Base-by-base conservation (phyloP, 2,329 filamentous ascomycete species). In the Alternaria metachromatica region DNA sequence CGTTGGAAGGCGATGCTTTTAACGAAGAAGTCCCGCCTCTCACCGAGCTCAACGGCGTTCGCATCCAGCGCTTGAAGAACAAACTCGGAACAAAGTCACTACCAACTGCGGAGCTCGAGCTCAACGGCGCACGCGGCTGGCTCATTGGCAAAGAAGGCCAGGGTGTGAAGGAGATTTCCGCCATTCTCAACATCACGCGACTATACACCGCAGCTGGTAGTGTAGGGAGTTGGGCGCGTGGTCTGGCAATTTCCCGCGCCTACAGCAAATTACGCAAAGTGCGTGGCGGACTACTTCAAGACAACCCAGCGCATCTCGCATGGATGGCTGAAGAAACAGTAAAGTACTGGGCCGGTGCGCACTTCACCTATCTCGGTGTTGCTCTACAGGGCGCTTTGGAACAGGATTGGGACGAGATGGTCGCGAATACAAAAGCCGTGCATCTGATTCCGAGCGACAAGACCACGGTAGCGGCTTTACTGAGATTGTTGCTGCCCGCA, bases 91-190 rank as follows among this genome's bases (percentile, higher is more conserved):
- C 90, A 0, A 87, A 87, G 50, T 84, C 88, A 0, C 81, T 94
- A 0, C 90, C 91, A 0, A 93, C 91, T 0, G 91, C 90, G 0
- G 91, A 94, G 76, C 84, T 94, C 0, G 89, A 90, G 63, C 83
- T 82, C 41, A 73, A 57, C 64, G 73, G 73, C 33, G 73, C 75
- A 10, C 75, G 79, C 33, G 80, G 70, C 76, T 56, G 89, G 83
- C 82, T 93, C 6, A 80, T 94, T 26, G 92, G 92, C 6, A 80
- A 85, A 4, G 85, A 91, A 65, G 90, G 91, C 1, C 80, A 86
- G 44, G 92, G 91, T 2, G 85, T 92, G 28, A 86, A 87, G 23
- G 89, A 92, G 69, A 91, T 94, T 62, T 84, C 86, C 43, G 88
- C 87, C 2, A 82, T 94, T 13, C 82, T 94, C 8, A 92, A 89